Percentiles rank a stretch among this genome's conserved stretches.
These are phyloP conservation scores for Candida tallmaniae DNA, from an alignment of 805 yeast species.

Conservation along the genomic window DNA sequence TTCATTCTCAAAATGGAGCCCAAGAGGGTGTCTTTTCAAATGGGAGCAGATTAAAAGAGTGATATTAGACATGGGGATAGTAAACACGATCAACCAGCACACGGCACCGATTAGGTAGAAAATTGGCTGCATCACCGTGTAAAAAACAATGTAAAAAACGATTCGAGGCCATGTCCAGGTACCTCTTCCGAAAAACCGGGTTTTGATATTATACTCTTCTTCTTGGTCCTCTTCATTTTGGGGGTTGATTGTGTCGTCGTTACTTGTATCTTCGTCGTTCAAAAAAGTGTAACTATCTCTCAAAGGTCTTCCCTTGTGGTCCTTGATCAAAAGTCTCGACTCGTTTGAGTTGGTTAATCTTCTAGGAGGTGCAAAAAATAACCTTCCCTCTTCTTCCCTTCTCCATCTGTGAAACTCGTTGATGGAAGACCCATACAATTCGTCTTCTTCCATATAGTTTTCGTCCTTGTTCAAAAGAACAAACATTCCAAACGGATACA, in stretches of 20 bases:
- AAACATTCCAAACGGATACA: slow-evolving; percentile 86
- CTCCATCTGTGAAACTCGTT: slow-evolving; percentile 90
- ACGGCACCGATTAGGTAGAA: slow-evolving; percentile 48
- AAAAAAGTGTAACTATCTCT: slow-evolving; percentile 33
- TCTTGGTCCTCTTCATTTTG: slow-evolving; percentile 15
- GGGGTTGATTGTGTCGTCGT: slow-evolving; percentile 4
- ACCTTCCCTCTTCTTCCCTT: slow-evolving; percentile 64
- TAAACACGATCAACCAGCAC: slow-evolving; percentile 81
- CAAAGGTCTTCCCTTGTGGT: slow-evolving; percentile 38
- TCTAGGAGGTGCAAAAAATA: slow-evolving; percentile 73
- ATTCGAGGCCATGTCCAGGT: slow-evolving; percentile 84
- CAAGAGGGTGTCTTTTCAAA: slow-evolving; percentile 85
- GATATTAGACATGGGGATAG: slow-evolving; percentile 91
- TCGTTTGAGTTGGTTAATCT: slow-evolving; percentile 31
- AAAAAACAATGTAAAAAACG: slow-evolving; percentile 66
- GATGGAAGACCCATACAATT: slow-evolving; percentile 78
- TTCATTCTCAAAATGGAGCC: slow-evolving; percentile 68
- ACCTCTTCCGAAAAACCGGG: slow-evolving; percentile 85
- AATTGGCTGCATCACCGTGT: slow-evolving; percentile 66
- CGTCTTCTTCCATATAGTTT: slow-evolving; percentile 80
- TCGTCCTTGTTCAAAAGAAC: slow-evolving; percentile 75
- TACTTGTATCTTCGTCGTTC: slow-evolving; percentile 22
- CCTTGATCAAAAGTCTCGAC: slow-evolving; percentile 36
- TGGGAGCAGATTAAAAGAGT: slow-evolving; percentile 65
- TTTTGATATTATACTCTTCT: slow-evolving; percentile 29